Conservation (phyloP, 2,329 filamentous ascomycete genomes). For the Talaromyces sp. region DNA sequence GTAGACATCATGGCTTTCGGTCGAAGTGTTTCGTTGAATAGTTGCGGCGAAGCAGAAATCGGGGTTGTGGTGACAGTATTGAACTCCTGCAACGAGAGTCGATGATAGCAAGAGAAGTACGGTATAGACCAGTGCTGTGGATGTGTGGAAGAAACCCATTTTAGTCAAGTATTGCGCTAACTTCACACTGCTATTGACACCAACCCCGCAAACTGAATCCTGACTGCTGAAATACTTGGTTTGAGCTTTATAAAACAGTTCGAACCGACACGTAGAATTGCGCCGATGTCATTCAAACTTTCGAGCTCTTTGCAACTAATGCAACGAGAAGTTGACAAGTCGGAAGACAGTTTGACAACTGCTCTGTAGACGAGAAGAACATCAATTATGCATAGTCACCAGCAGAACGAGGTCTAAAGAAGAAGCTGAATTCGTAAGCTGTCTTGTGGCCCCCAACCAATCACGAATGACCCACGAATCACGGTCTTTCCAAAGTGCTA, state of each 20-base stretch:
- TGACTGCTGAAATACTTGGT: background rate
- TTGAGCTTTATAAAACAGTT: background rate
- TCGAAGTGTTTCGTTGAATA: conserved; percentile 14
- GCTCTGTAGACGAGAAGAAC: background rate
- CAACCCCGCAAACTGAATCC: background rate
- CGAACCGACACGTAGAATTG: background rate
- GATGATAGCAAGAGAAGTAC: conserved; percentile 21
- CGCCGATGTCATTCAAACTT: background rate
- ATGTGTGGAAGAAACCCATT: conserved; percentile 1
- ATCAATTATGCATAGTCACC: background rate
- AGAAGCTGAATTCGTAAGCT: background rate
- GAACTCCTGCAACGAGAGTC: conserved; percentile 14
- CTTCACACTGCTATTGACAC: background rate
- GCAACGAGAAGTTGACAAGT: background rate
- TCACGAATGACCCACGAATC: background rate
- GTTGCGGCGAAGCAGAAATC: conserved; percentile 19
- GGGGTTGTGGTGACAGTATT: conserved; percentile 17
- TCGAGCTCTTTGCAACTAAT: background rate
- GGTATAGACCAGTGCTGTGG: conserved; percentile 1
- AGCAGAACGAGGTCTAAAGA: background rate
- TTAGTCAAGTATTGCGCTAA: background rate
- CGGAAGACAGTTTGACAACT: background rate
- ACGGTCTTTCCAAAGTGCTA: background rate
- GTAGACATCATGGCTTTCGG: conserved; percentile 16
- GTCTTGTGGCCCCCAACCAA: background rate